phyloP scores from a whole-genome alignment of 192 early-diverging fungal species.

The Entomortierella beljakovae region DNA sequence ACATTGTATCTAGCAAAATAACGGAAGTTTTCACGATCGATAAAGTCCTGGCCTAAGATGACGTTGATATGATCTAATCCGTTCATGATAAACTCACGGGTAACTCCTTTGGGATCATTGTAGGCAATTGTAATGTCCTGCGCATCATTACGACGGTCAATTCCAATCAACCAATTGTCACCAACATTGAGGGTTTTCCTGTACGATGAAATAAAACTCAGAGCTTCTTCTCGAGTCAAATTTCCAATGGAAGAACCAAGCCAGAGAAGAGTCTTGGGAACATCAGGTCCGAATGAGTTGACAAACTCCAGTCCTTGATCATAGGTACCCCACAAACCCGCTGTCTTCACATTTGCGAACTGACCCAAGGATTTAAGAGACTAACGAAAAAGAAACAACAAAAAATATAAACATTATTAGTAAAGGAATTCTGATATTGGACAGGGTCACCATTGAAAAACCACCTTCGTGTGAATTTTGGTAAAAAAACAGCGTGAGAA shows the following conservation, averaged over 20 bases:
- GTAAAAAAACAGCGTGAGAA: too few relatives aligned
- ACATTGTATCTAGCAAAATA: constrained; percentile 84
- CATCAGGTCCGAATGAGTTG: constrained; percentile 59
- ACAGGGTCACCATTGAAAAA: too few relatives aligned
- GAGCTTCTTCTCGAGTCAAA: constrained; percentile 70
- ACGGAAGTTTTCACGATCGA: constrained; percentile 72
- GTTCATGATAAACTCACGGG: constrained; percentile 88
- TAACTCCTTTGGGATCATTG: constrained; percentile 83
- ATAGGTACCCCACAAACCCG: constrained; percentile 91
- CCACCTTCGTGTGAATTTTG: too few relatives aligned
- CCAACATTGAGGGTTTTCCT: constrained; percentile 70
- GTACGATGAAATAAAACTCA: constrained; percentile 72
- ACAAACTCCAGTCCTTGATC: constrained; percentile 82
- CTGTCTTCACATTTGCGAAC: constrained; percentile 76
- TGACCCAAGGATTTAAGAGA: constrained; percentile 76
- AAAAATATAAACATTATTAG: background rate
- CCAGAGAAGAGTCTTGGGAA: constrained; percentile 86
- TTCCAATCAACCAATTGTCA: constrained; percentile 86
- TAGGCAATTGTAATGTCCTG: constrained; percentile 81
- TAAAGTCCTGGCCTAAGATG: constrained; percentile 69
- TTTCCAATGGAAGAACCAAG: constrained; percentile 94
- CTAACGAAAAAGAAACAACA: constrained; percentile 23
- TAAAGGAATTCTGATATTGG: too few relatives aligned
- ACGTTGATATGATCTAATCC: constrained; percentile 81
- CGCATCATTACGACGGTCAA: constrained; percentile 84